Evolutionary conservation across 2,329 filamentous ascomycete species (phyloP).

Genomic region (Teratosphaeria pseudoeucalypti): DNA sequence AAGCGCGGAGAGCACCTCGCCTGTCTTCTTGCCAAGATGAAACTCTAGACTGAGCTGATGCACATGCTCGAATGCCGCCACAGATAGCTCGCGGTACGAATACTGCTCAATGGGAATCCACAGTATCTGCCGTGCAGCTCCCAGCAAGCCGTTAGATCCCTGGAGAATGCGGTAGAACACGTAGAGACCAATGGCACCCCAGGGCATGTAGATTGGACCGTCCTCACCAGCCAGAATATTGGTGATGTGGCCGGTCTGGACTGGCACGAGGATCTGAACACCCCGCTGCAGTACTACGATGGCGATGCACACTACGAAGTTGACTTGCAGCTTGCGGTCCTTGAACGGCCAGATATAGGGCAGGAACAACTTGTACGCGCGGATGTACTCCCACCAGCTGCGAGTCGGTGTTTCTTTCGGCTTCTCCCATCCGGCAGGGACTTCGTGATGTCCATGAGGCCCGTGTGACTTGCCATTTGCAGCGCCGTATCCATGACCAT

Average conservation of each 20-base stretch:
- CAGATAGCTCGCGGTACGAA: slow-evolving; percentile 86
- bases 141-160: slow-evolving; percentile 77
- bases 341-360: slow-evolving; percentile 94
- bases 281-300: slow-evolving; percentile 71
- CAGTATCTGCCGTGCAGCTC: slow-evolving; percentile 68
- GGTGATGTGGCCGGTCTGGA: slow-evolving; percentile 72
- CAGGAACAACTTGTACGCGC: slow-evolving; percentile 87
- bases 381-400: slow-evolving; percentile 93
- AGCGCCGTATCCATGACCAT: slow-evolving; percentile 37
- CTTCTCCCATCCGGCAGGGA: slow-evolving; percentile 71
- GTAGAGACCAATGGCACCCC: slow-evolving; percentile 64
- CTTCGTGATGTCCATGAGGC: slow-evolving; percentile 1
- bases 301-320: slow-evolving; percentile 72
- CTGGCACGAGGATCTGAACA: slow-evolving; percentile 78
- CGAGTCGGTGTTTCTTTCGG: slow-evolving; percentile 76
- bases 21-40: slow-evolving; percentile 90
- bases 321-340: slow-evolving; percentile 60
- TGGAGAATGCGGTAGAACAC: slow-evolving; percentile 73
- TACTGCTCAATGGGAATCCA: slow-evolving; percentile 98
- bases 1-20: slow-evolving; percentile 86
- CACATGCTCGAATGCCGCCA: slow-evolving; percentile 93
- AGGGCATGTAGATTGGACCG: slow-evolving; percentile 50
- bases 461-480: slow-evolving; percentile 39
- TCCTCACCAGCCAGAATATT: slow-evolving; percentile 54
- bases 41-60: slow-evolving; percentile 93